Percentiles rank a stretch among this genome's conserved stretches.
These are phyloP conservation scores for Cladosporium sp. DNA, from an alignment of 2,329 filamentous ascomycete genomes.

Conservation along the genomic window DNA sequence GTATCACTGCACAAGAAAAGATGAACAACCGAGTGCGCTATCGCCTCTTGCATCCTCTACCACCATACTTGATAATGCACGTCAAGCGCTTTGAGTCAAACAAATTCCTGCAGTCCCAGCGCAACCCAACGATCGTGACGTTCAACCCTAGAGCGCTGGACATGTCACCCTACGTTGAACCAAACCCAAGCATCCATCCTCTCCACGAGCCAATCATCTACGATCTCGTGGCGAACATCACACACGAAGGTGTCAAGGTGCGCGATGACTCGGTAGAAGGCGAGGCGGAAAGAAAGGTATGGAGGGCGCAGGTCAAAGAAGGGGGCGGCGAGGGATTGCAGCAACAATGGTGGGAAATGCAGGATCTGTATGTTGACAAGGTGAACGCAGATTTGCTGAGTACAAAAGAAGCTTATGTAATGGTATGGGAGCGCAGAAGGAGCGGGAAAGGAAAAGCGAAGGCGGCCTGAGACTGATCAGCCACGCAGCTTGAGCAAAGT, in stretches of 20 bases:
- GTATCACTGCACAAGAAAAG: constrained; percentile 81
- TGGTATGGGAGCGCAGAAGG: constrained; percentile 88
- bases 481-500: neutral
- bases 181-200: constrained; percentile 69
- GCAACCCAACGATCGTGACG: constrained; percentile 97
- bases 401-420: constrained; percentile 89
- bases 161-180: constrained; percentile 87
- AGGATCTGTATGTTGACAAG: constrained; percentile 90
- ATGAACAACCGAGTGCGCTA: constrained; percentile 86
- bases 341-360: constrained; percentile 87
- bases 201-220: constrained; percentile 86
- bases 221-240: constrained; percentile 93
- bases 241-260: constrained; percentile 75
- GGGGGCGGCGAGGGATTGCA: constrained; percentile 56
- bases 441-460: constrained; percentile 19
- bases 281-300: constrained; percentile 87
- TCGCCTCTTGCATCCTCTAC: constrained; percentile 83
- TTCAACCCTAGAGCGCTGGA: constrained; percentile 86
- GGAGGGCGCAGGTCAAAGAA: constrained; percentile 88
- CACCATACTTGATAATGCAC: constrained; percentile 88
- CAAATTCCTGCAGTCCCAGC: constrained; percentile 85
- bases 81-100: constrained; percentile 96
- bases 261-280: constrained; percentile 82
- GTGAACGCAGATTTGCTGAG: constrained; percentile 87
- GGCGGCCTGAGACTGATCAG: neutral